Evolutionary conservation across 495 filamentous ascomycete species (phyloP).

Genomic region (Penicillium turbatum): DNA sequence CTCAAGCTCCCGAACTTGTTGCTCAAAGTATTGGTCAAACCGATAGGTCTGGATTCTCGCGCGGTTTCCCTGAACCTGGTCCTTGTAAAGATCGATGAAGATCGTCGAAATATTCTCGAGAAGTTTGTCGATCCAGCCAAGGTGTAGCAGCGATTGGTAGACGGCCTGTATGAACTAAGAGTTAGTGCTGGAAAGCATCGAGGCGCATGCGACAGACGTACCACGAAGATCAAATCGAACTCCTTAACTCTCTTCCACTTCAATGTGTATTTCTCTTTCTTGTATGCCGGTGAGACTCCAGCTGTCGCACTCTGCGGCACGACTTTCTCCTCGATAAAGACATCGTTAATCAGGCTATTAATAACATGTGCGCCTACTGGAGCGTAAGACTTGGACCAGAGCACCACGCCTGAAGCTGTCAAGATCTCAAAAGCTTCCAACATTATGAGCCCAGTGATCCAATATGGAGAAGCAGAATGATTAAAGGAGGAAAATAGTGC

Average conservation of each 20-base stretch:
- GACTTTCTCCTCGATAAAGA: conserved; percentile 93
- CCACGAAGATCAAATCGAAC: conserved; percentile 90
- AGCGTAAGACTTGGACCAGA: conserved; percentile 89
- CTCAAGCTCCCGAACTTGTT: conserved; percentile 84
- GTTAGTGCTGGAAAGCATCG: conserved; percentile 19
- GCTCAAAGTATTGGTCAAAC: conserved; percentile 93
- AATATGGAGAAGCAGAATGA: neutral
- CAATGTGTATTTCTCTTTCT: conserved; percentile 88
- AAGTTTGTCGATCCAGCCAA: conserved; percentile 96
- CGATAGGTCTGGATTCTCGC: conserved; percentile 67
- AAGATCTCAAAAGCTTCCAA: conserved; percentile 94
- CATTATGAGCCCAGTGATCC: conserved; percentile 47
- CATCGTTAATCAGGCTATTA: conserved; percentile 91
- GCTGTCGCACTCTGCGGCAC: conserved; percentile 44
- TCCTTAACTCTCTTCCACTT: conserved; percentile 94
- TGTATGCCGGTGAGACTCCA: conserved; percentile 58
- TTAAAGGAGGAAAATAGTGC: neutral
- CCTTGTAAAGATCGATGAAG: conserved; percentile 82
- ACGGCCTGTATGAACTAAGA: conserved; percentile 63
- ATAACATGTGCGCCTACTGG: conserved; percentile 75
- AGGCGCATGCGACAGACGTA: conserved; percentile 43
- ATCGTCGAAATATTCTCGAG: conserved; percentile 89
- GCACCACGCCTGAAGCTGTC: conserved; percentile 90
- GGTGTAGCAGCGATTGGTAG: conserved; percentile 89
- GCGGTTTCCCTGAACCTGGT: conserved; percentile 77